Base-by-base conservation (phyloP, 495 filamentous ascomycete species). In the Trichocladium antarcticum region DNA sequence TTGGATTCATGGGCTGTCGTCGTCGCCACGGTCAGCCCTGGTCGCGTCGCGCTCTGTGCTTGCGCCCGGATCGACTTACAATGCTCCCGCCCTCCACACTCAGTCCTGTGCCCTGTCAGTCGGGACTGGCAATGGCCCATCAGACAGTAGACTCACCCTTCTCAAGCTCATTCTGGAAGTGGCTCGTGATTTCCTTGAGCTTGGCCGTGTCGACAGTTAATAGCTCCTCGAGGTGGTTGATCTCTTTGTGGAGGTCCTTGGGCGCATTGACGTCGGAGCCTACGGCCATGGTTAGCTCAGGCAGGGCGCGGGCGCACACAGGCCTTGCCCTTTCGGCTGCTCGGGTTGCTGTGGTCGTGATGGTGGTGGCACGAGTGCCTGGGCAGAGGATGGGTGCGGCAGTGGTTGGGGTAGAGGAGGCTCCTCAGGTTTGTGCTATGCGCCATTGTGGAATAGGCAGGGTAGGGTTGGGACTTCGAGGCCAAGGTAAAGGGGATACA, bases 1-100 rank as follows among this genome's bases (percentile, higher is more conserved):
- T 97, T 36, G 92, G 85, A 69, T 96, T 97, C 92, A 98, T 98
- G 51, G 92, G 92, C 89, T 95, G 65, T 38, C 16, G 40, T 29
- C 14, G 43, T 46, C 19, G n/a, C n/a, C n/a, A 47, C 47, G 44
- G 41, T 49, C 28, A 52, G 52, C 53, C 34, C 37, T 22, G n/a
- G 31, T 7, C 36, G 38, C 5, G 27, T 7, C n/a, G 16, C 15
- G 6, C 22, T 45, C 16, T 40, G 34, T 19, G 3, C 27, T 40
- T 22, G 17, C 1, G 7, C 1, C 9, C 15, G 12, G 29, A 1
- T 2, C 10, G 1, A 72, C 87, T 74, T 68, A 95, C 89, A 64
- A 98, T 96, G 65, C 81, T 90, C 42, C 88, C 89, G 41, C 92
- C 92, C 65, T 93, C 84, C 45, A 85, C 80, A 42, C 76, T 85